phyloP scores from a whole-genome alignment of 139 green algal species.

The Haematococcus lacustris region DNA sequence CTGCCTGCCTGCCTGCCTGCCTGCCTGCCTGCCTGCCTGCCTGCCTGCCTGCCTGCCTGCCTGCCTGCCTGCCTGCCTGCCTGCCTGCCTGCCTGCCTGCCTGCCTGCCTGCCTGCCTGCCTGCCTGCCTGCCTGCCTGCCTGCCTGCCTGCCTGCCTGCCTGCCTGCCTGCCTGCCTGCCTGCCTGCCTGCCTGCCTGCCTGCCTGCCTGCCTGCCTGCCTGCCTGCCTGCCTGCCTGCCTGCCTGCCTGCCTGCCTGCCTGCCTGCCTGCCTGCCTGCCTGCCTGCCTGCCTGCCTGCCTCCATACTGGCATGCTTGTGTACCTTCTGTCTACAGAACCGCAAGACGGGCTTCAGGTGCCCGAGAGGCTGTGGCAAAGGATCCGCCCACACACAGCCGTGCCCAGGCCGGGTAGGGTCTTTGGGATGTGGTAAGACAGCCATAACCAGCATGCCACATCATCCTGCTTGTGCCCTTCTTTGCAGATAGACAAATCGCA shows the following conservation, averaged over 20 bases:
- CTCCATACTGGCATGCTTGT: neutral
- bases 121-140: neutral
- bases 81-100: neutral
- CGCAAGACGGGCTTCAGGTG: constrained; percentile 89
- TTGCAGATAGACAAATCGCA: constrained; percentile 77
- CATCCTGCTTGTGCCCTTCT: neutral
- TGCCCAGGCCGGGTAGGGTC: constrained; percentile 72
- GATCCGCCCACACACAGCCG: constrained; percentile 36
- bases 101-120: neutral
- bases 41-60: neutral
- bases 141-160: neutral
- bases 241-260: neutral
- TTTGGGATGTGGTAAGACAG: neutral
- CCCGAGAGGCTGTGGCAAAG: constrained; percentile 74
- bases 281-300: neutral
- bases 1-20: neutral
- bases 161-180: neutral
- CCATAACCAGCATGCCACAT: neutral
- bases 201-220: neutral
- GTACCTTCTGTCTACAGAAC: constrained; percentile 30
- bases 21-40: neutral
- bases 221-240: neutral
- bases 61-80: neutral
- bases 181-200: neutral
- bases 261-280: neutral